Base-by-base conservation (phyloP, 805 yeast genomes). In the Nematodospora valgi region DNA sequence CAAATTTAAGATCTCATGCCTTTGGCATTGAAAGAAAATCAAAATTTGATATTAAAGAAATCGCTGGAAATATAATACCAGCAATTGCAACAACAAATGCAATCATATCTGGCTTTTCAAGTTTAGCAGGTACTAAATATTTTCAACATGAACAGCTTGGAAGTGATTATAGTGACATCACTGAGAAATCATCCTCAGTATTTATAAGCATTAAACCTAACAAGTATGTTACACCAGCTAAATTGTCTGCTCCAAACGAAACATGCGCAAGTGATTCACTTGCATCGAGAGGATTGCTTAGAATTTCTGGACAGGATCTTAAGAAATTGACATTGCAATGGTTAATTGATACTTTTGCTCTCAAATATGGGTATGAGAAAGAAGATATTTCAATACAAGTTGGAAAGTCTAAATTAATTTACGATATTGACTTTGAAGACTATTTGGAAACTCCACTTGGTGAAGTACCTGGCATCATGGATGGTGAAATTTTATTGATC, bases 71-170 rank as follows among this genome's bases (percentile, higher is more conserved):
- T 58, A 93, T 93, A 49, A 93, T 93, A 26, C 98, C 99, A 0
- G 98, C 98, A 0, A 89, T 94, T 47, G 98, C 98, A 5, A 93
- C 98, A 2, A 91, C 97, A 3, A 93, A 93, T 57, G 98, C 98
- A 1, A 82, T 93, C 10, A 81, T 93, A 47, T 88, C 96, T 0
- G 98, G 98, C 0, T 74, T 87, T 46, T 82, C 93, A 11, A 80
- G 88, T 3, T 55, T 91, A 25, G 77, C 82, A 24, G 83, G 95
- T 0, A 60, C 88, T 30, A 74, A 54, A 56, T 77, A 35, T 49
- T 82, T 63, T 45, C 48, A 51, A 2, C 45, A 56, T 19, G 36
- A 37, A 4, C 25, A 35, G 0, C 13, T 23, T 7, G 45, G 57
- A 6, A 43, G 48, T 2, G 54, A 57, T 6, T 68, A 75, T 27